A percentile compares a stretch with the other conserved stretches of the same genome.
These are phyloP conservation scores for Deinandra increscens DNA, from an alignment of 129 eudicot genomes.

Conservation along the genomic window DNA sequence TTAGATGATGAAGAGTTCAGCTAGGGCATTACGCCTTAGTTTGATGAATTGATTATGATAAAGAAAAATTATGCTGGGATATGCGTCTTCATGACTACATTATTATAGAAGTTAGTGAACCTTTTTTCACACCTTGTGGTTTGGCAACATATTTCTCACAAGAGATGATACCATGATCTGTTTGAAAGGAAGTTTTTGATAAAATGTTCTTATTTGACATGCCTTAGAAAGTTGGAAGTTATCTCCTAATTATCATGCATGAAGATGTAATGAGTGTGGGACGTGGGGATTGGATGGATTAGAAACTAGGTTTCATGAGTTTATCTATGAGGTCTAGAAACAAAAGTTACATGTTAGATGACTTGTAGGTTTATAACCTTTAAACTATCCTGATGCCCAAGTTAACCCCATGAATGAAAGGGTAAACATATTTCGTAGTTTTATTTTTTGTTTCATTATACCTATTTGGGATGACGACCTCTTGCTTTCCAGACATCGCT, in stretches of 20 bases:
- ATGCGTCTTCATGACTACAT: background rate
- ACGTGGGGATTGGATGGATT: background rate
- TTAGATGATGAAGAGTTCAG: background rate
- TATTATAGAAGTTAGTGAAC: slow-evolving; percentile 1
- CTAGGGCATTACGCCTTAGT: background rate
- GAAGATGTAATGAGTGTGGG: background rate
- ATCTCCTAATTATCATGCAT: background rate
- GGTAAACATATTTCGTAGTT: background rate
- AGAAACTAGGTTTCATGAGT: background rate
- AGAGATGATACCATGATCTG: background rate
- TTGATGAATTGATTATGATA: slow-evolving; percentile 1
- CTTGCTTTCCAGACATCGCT: background rate
- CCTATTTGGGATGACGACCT: background rate
- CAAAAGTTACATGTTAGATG: background rate
- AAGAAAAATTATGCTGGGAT: background rate
- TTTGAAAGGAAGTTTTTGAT: background rate
- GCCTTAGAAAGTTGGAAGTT: background rate
- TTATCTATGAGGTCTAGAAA: background rate
- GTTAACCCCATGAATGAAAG: background rate
- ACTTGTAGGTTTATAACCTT: background rate
- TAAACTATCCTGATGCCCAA: background rate
- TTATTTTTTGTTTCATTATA: too few relatives aligned
- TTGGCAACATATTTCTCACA: background rate
- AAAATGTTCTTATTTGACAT: background rate
- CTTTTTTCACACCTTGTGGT: background rate